Percentiles rank a stretch among this genome's conserved stretches.
phyloP scores from a whole-genome alignment of 202 grass and related monocot genomes.

The Brachypodium distachyon region DNA sequence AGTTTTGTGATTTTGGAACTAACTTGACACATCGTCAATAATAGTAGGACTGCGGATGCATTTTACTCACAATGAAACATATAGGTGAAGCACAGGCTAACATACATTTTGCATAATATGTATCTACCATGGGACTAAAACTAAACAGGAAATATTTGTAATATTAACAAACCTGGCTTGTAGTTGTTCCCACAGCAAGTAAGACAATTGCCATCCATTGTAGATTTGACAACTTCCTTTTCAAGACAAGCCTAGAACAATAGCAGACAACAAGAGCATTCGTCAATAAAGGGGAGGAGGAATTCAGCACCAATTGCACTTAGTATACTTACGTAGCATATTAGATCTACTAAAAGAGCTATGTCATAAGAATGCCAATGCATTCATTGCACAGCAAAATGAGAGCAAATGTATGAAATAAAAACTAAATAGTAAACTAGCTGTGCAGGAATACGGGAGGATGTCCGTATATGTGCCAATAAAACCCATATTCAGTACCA shows the following conservation, averaged over 20 bases:
- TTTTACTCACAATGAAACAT: not conserved
- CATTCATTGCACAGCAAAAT: not conserved
- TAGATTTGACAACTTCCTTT: conserved; percentile 71
- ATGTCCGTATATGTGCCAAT: not conserved
- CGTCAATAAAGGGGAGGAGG: not conserved
- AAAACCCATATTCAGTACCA: not conserved
- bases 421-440: no score
- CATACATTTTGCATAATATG: not conserved
- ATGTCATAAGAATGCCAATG: not conserved
- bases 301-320: conserved; percentile 10
- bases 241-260: conserved; percentile 63
- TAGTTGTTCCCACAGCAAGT: conserved; percentile 85
- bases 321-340: not conserved
- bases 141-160: not conserved
- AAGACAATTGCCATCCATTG: conserved; percentile 95
- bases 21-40: no score
- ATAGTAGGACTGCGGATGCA: no score
- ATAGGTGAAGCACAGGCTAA: not conserved
- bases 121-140: not conserved
- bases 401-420: not conserved
- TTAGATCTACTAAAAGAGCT: not conserved
- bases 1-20: no score
- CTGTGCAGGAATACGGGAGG: not conserved
- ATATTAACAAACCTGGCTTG: conserved; percentile 66
- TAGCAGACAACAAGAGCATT: conserved; percentile 9